Conservation (phyloP, 2,329 filamentous ascomycete genomes). For the Peltaster fructicola region DNA sequence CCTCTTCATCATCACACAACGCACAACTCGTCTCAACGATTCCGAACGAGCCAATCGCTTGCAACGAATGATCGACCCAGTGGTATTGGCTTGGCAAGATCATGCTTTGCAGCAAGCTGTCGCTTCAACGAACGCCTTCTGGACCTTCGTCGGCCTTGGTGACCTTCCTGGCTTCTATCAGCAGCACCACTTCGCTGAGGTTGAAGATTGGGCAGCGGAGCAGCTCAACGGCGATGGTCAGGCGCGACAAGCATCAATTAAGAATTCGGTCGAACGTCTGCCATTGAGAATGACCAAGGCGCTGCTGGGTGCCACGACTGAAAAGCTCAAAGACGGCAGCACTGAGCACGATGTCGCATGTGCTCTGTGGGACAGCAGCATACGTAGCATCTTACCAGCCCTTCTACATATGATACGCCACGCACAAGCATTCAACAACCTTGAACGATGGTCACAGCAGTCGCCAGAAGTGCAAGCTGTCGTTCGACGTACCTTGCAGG, state of each 20-base stretch:
- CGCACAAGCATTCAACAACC: conserved; percentile 81
- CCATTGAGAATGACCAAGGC: conserved; percentile 80
- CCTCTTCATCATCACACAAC: conserved; percentile 83
- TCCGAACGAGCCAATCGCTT: conserved; percentile 55
- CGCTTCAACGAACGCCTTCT: conserved; percentile 64
- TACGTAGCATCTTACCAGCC: conserved; percentile 68
- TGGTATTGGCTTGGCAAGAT: conserved; percentile 64
- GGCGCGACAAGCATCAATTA: conserved; percentile 59
- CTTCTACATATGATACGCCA: conserved; percentile 73
- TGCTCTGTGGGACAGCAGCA: conserved; percentile 66
- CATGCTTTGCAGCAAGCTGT: conserved; percentile 49
- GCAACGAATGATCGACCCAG: conserved; percentile 60
- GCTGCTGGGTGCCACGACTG: conserved; percentile 80
- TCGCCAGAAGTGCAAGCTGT: conserved; percentile 59
- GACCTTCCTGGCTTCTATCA: conserved; percentile 67
- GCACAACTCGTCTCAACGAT: conserved; percentile 56
- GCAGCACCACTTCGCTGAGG: conserved; percentile 51
- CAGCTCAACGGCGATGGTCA: conserved; percentile 64
- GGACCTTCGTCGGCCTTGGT: conserved; percentile 58
- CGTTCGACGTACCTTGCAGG: conserved; percentile 69
- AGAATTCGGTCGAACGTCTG: conserved; percentile 54
- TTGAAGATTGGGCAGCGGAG: conserved; percentile 68
- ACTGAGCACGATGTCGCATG: conserved; percentile 58
- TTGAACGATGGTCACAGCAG: conserved; percentile 63
- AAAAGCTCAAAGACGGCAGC: conserved; percentile 62